Base-by-base conservation (phyloP, 2,329 filamentous ascomycete genomes). In the Fusarium robinianum region DNA sequence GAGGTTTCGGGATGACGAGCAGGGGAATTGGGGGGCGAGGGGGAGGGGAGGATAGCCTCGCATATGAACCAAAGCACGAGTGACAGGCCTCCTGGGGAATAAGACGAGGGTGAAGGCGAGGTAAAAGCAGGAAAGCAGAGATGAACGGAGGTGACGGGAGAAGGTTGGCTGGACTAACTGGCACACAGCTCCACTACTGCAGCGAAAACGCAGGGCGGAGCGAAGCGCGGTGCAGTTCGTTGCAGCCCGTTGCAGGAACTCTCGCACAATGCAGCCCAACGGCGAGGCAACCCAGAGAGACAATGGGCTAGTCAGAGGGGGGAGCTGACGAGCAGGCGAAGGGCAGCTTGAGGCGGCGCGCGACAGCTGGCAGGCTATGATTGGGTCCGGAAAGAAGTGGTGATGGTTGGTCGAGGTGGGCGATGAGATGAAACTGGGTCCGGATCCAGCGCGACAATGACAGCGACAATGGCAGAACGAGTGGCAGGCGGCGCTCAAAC, bases 291-390 rank as follows among this genome's bases (percentile, higher is more conserved):
- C 50, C 57, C 38, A 51, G 51, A 30, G 25, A 42, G 43, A 46
- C 35, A 18, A 46, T 36, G 35, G 47, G 41, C 22, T 29, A 41
- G 44, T 36, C 43, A 42, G 39, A 57, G 37, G 36, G 39, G 52
- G 48, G 39, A 38, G 40, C 39, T 41, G 37, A 24, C 41, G 24
- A 26, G 52, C 41, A 41, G 48, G n/a, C n/a, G n/a, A 58, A 36
- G 44, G 39, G 51, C 41, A 38, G 44, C 27, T 43, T 31, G 34
- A 16, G 11, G 15, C 30, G 39, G 49, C 39, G 59, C 58, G 53
- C 53, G 65, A 66, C 65, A 67, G 65, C 54, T 67, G 65, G 65
- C 65, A 57, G 41, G 55, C 55, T 58, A 51, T 67, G 65, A 67
- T 67, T 67, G 65, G 65, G 51, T 46, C 53, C 30, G 35, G 29